Conservation (phyloP, 1,284 basidiomycete genomes). For the Xerocomus cyaneibrunnescens region DNA sequence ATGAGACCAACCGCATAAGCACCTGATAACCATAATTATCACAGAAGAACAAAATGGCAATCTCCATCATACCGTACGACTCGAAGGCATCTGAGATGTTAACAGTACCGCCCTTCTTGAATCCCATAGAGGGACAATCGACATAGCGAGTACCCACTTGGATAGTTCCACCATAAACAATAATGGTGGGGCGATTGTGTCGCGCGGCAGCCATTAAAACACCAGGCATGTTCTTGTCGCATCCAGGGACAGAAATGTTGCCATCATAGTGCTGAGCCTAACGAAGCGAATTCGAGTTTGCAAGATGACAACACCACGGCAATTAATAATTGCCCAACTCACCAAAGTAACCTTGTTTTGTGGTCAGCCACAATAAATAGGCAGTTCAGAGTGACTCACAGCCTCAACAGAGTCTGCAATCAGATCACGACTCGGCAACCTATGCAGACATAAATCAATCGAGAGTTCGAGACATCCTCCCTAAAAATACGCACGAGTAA, state of each 20-base stretch:
- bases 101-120: slow-evolving; percentile 73
- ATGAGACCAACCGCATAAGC: slow-evolving; percentile 75
- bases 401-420: slow-evolving; percentile 92
- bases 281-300: slow-evolving; percentile 1
- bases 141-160: slow-evolving; percentile 71
- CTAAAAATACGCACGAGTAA: slow-evolving; percentile 63
- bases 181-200: slow-evolving; percentile 83
- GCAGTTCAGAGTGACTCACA: slow-evolving; percentile 42
- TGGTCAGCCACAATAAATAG: slow-evolving; percentile 4
- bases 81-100: slow-evolving; percentile 86
- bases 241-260: slow-evolving; percentile 82
- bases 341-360: slow-evolving; percentile 63
- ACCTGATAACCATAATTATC: slow-evolving; percentile 41
- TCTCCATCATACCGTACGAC: slow-evolving; percentile 61
- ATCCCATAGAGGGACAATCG: slow-evolving; percentile 79
- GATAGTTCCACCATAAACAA: slow-evolving; percentile 86
- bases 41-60: background rate
- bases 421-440: slow-evolving; percentile 84
- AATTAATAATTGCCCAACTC: slow-evolving; percentile 10
- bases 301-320: background rate
- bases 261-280: slow-evolving; percentile 86
- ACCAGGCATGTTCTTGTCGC: slow-evolving; percentile 95
- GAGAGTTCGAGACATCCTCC: background rate
- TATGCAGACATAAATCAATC: slow-evolving; percentile 34
- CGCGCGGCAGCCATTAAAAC: slow-evolving; percentile 82